Percentiles rank a stretch among this genome's conserved stretches.
Conservation (phyloP, 352 stramenopile genomes). For the Phytopythium chamaehyphon region DNA sequence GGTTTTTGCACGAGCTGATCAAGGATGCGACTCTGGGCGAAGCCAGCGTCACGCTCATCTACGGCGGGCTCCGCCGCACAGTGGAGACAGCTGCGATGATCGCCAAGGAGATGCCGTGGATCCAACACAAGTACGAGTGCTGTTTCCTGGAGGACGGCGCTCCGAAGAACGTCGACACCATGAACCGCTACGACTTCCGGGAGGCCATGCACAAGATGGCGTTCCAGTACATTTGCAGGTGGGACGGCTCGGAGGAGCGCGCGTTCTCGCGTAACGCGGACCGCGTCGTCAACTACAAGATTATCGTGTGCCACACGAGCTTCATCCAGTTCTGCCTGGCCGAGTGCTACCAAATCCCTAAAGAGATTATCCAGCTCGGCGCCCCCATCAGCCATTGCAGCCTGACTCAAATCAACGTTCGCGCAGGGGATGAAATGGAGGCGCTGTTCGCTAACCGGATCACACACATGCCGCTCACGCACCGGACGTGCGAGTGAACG, state of each 20-base stretch:
- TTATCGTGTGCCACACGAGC: conserved; percentile 73
- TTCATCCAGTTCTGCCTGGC: conserved; percentile 77
- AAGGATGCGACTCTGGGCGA: conserved; percentile 12
- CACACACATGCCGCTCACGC: conserved; percentile 60
- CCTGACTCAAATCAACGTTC: conserved; percentile 64
- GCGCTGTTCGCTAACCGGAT: conserved; percentile 62
- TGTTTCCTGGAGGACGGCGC: conserved; percentile 75
- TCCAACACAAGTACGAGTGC: conserved; percentile 53
- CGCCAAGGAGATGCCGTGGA: conserved; percentile 59
- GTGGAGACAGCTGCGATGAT: conserved; percentile 66
- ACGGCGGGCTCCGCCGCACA: conserved; percentile 57
- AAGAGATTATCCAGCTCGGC: conserved; percentile 74
- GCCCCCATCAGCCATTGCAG: conserved; percentile 73
- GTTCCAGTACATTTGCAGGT: conserved; percentile 65
- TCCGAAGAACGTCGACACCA: conserved; percentile 45
- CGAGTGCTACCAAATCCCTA: conserved; percentile 55
- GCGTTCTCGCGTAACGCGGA: conserved; percentile 23
- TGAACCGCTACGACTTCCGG: conserved; percentile 62
- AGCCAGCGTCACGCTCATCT: conserved; percentile 57
- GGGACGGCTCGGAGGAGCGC: conserved; percentile 31
- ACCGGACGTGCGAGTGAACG: conserved; percentile 69
- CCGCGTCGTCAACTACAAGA: conserved; percentile 38
- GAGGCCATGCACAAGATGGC: conserved; percentile 76
- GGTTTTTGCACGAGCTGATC: conserved; percentile 48
- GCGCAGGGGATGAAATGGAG: conserved; percentile 38